Percentiles rank a stretch among this genome's conserved stretches.
Conservation (phyloP, 2,329 filamentous ascomycete genomes). For the Chaetomiaceae sp. region DNA sequence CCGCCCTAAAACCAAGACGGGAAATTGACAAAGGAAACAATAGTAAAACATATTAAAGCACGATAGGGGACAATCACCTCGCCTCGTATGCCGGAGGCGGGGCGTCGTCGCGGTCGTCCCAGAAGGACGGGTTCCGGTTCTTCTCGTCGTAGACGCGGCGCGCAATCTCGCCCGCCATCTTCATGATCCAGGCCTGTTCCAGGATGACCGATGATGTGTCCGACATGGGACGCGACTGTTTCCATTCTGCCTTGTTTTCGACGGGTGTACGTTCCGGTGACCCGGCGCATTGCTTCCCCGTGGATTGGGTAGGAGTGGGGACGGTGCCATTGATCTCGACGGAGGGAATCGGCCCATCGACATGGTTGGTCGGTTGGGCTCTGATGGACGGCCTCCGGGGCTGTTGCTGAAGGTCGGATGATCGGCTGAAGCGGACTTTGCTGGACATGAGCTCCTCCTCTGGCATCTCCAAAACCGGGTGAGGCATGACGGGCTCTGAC, state of each 20-base stretch:
- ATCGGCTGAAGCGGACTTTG: slow-evolving; percentile 41
- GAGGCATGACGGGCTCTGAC: slow-evolving; percentile 57
- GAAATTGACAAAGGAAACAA: slow-evolving; percentile 15
- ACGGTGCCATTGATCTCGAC: slow-evolving; percentile 17
- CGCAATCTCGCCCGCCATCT: slow-evolving; percentile 91
- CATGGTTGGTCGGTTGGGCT: slow-evolving; percentile 33
- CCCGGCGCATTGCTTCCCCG: slow-evolving; percentile 9
- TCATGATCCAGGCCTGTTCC: slow-evolving; percentile 82
- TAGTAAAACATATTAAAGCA: not conserved
- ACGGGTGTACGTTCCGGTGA: slow-evolving; percentile 6
- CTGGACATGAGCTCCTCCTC: slow-evolving; percentile 48
- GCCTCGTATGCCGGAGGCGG: slow-evolving; percentile 62
- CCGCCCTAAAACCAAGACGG: not conserved
- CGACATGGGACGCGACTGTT: slow-evolving; percentile 35
- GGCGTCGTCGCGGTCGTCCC: slow-evolving; percentile 52
- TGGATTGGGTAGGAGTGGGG: not conserved
- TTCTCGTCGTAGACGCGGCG: slow-evolving; percentile 86
- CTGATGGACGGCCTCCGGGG: slow-evolving; percentile 33
- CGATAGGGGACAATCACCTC: slow-evolving; percentile 19
- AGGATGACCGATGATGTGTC: slow-evolving; percentile 59
- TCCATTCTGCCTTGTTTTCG: slow-evolving; percentile 30
- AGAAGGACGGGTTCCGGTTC: slow-evolving; percentile 48
- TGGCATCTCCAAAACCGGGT: slow-evolving; percentile 40
- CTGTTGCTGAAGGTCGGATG: slow-evolving; percentile 29
- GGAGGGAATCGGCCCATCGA: slow-evolving; percentile 21